Evolutionary conservation across 768 basidiomycete species (phyloP).

Genomic region (Mycena rosella): DNA sequence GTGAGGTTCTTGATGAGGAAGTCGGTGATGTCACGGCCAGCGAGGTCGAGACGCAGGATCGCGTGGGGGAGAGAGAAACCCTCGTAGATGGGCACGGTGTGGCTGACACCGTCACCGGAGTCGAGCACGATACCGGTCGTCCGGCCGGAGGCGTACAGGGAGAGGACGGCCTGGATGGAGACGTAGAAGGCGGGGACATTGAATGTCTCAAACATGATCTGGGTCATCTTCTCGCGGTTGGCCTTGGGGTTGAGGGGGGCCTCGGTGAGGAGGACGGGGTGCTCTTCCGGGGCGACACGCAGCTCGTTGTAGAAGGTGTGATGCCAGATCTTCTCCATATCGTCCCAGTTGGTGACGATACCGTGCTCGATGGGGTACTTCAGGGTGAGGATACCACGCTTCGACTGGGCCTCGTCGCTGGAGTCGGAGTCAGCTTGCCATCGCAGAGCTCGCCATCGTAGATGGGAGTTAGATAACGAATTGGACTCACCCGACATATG

Average conservation of each 20-base stretch:
- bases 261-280: slow-evolving; percentile 79
- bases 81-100: slow-evolving; percentile 82
- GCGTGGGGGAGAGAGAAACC: slow-evolving; percentile 79
- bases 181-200: slow-evolving; percentile 81
- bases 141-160: slow-evolving; percentile 76
- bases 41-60: slow-evolving; percentile 75
- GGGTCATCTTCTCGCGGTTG: slow-evolving; percentile 80
- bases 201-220: slow-evolving; percentile 87
- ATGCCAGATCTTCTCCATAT: slow-evolving; percentile 40
- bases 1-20: slow-evolving; percentile 72
- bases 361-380: slow-evolving; percentile 71
- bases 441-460: too few relatives aligned
- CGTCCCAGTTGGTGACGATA: slow-evolving; percentile 39
- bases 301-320: slow-evolving; percentile 85
- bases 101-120: slow-evolving; percentile 80
- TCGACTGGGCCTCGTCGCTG: slow-evolving; percentile 80
- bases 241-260: slow-evolving; percentile 81
- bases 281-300: slow-evolving; percentile 79
- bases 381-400: slow-evolving; percentile 82
- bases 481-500: slow-evolving; percentile 71
- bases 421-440: slow-evolving; percentile 40
- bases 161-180: slow-evolving; percentile 78
- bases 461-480: too few relatives aligned
- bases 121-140: slow-evolving; percentile 83
- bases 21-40: slow-evolving; percentile 75